These are phyloP conservation scores for Novymonas esmeraldas DNA, from an alignment of 208 protist species.

Conservation along the genomic window DNA sequence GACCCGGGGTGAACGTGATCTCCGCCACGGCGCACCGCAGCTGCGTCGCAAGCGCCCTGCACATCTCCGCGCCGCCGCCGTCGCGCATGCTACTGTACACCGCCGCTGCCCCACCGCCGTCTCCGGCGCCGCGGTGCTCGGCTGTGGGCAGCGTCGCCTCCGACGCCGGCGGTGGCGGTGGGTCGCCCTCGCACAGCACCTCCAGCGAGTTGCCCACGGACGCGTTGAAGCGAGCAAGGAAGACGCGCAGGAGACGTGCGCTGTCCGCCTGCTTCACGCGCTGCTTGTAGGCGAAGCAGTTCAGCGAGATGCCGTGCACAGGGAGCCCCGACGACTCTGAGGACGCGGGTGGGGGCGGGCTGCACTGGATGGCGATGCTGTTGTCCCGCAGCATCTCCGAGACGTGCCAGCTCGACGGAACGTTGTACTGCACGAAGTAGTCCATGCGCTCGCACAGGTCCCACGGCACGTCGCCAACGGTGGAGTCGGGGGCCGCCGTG, in stretches of 20 bases:
- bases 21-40: slow-evolving; percentile 70
- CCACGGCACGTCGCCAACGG: slow-evolving; percentile 67
- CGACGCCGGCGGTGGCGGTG: slow-evolving; percentile 3
- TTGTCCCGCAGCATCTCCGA: slow-evolving; percentile 72
- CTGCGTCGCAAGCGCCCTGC: slow-evolving; percentile 52
- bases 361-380: slow-evolving; percentile 76
- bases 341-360: slow-evolving; percentile 32
- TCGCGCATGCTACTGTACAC: slow-evolving; percentile 8
- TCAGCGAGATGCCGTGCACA: slow-evolving; percentile 78
- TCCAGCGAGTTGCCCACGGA: slow-evolving; percentile 77
- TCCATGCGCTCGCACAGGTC: slow-evolving; percentile 81
- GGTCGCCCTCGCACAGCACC: slow-evolving; percentile 36
- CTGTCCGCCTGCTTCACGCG: slow-evolving; percentile 62
- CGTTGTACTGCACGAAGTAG: slow-evolving; percentile 82
- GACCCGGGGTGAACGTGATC: slow-evolving; percentile 66
- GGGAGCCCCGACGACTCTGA: slow-evolving; percentile 12
- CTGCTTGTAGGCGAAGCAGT: slow-evolving; percentile 84
- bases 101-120: background rate
- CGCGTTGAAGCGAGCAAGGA: slow-evolving; percentile 79
- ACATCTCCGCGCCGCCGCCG: slow-evolving; percentile 21
- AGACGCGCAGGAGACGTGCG: slow-evolving; percentile 63
- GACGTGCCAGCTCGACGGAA: slow-evolving; percentile 68
- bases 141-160: background rate
- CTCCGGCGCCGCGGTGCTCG: background rate
- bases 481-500: slow-evolving; percentile 26